Base-by-base conservation (phyloP, 2,329 filamentous ascomycete genomes). In the Xylariomycetidae sp. region DNA sequence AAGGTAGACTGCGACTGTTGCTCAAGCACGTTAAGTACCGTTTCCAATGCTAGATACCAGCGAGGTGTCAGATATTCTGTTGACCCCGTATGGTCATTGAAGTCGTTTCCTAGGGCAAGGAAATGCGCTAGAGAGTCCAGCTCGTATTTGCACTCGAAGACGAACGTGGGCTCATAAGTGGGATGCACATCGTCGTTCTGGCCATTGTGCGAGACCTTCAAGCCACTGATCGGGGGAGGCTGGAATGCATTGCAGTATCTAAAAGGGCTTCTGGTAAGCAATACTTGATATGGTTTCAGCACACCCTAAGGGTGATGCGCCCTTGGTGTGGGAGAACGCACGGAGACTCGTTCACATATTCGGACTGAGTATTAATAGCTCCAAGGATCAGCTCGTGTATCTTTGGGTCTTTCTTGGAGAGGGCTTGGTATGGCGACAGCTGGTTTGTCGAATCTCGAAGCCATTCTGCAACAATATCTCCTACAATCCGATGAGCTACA, bases 231-330 rank as follows among this genome's bases (percentile, higher is more conserved):
- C 3, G 86, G 82, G 1, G 92, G 92, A 4, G 92, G 90, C 58
- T 98, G 92, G 61, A 97, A 98, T 13, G 92, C 92, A 59, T 98
- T 97, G 72, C 92, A 98, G 65, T 97, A n/a, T n/a, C n/a, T n/a
- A n/a, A n/a, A n/a, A n/a, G n/a, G n/a, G n/a, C n/a, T n/a, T n/a
- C n/a, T n/a, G n/a, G n/a, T n/a, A n/a, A n/a, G n/a, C n/a, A n/a
- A n/a, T n/a, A n/a, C n/a, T n/a, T n/a, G n/a, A n/a, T n/a, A n/a
- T n/a, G n/a, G n/a, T n/a, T n/a, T n/a, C n/a, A n/a, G n/a, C n/a
- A n/a, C n/a, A n/a, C n/a, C n/a, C n/a, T n/a, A n/a, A n/a, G n/a
- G n/a, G n/a, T n/a, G n/a, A n/a, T n/a, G n/a, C n/a, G n/a, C n/a
- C n/a, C n/a, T n/a, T n/a, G n/a, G n/a, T n/a, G n/a, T n/a, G n/a